phyloP scores from a whole-genome alignment of 1,284 basidiomycete species.

The Boletus albobrunnescens region DNA sequence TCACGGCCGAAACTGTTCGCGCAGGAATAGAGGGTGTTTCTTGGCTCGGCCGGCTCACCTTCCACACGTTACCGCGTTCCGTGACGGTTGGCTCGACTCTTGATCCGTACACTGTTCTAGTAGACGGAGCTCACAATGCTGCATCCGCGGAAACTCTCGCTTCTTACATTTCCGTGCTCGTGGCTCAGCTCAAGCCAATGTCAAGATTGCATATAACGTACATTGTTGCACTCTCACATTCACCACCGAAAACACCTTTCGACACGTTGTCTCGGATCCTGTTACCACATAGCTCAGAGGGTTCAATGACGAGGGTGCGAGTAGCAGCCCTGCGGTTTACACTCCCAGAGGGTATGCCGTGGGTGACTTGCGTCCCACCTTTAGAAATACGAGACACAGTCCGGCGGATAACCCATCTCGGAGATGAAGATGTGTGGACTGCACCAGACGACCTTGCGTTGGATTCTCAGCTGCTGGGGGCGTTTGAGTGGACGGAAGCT shows the following conservation, averaged over 20 bases:
- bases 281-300: conserved; percentile 24
- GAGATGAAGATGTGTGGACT: conserved; percentile 42
- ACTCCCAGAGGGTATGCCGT: conserved; percentile 86
- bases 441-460: conserved; percentile 32
- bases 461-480: conserved; percentile 29
- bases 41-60: conserved; percentile 88
- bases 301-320: conserved; percentile 34
- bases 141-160: conserved; percentile 73
- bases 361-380: conserved; percentile 67
- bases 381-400: conserved; percentile 46
- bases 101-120: conserved; percentile 51
- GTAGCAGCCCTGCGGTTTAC: conserved; percentile 63
- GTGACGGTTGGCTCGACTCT: conserved; percentile 16
- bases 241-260: conserved; percentile 73
- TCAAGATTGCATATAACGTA: conserved; percentile 51
- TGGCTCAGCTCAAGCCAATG: conserved; percentile 22
- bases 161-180: conserved; percentile 56
- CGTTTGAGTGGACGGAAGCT: conserved; percentile 45
- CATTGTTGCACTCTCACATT: conserved; percentile 75
- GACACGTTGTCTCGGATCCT: conserved; percentile 70
- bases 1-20: conserved; percentile 27
- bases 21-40: conserved; percentile 55
- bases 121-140: conserved; percentile 96
- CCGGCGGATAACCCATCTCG: conserved; percentile 35
- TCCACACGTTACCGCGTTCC: conserved; percentile 42